Evolutionary conservation across 495 filamentous ascomycete species (phyloP).

Genomic region (Podospora pseudopauciseta): DNA sequence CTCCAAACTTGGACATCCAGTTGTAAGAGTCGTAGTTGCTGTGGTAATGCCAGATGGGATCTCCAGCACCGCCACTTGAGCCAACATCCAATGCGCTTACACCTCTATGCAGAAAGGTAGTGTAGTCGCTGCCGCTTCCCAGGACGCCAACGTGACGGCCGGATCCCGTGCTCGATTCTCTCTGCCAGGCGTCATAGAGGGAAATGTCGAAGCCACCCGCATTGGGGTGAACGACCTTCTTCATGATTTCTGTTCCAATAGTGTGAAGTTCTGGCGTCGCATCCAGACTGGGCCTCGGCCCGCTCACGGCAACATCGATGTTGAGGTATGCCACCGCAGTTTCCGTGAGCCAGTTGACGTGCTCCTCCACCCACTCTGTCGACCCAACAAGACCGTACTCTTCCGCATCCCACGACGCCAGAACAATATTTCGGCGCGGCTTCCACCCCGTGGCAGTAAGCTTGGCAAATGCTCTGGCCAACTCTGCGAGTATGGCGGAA

Average conservation of each 20-base stretch:
- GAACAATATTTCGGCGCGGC: constrained; percentile 77
- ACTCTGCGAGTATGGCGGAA: constrained; percentile 74
- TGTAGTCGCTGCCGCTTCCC: constrained; percentile 79
- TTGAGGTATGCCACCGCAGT: constrained; percentile 81
- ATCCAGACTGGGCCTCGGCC: constrained; percentile 66
- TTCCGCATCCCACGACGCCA: constrained; percentile 84
- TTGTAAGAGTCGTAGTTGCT: constrained; percentile 82
- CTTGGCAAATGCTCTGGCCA: constrained; percentile 73
- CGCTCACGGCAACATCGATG: constrained; percentile 74
- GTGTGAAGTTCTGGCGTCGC: constrained; percentile 75
- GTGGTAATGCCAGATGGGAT: constrained; percentile 63
- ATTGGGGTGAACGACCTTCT: constrained; percentile 56
- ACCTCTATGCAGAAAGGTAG: constrained; percentile 78
- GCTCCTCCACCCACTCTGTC: constrained; percentile 88
- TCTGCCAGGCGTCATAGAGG: constrained; percentile 62
- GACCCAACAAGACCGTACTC: constrained; percentile 85
- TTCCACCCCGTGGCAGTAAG: constrained; percentile 72
- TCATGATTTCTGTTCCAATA: constrained; percentile 60
- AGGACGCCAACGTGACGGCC: constrained; percentile 54
- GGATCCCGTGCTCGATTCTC: constrained; percentile 47
- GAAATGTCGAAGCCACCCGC: constrained; percentile 45
- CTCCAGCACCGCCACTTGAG: constrained; percentile 51
- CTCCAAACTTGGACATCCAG: constrained; percentile 74
- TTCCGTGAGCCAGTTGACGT: constrained; percentile 70
- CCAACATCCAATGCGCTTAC: constrained; percentile 77